Percentiles rank a stretch among this genome's conserved stretches.
phyloP scores from a whole-genome alignment of 1,284 basidiomycete species.

The Laetiporus sulphureus region DNA sequence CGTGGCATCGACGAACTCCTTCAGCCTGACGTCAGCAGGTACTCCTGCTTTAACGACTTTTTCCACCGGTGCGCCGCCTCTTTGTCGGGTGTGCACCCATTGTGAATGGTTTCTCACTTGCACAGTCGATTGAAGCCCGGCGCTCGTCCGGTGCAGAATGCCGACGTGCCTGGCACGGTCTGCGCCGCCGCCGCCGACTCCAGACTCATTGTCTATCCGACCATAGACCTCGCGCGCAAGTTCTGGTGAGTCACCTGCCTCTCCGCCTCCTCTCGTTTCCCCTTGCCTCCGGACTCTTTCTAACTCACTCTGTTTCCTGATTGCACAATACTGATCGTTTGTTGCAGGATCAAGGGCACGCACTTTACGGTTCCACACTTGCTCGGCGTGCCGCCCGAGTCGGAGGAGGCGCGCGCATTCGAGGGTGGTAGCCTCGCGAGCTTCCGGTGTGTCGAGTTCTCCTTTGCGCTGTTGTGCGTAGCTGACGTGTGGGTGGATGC shows the following conservation, averaged over 20 bases:
- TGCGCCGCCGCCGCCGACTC: constrained; percentile 75
- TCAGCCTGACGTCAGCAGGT: constrained; percentile 54
- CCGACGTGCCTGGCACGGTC: constrained; percentile 45
- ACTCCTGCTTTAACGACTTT: constrained; percentile 78
- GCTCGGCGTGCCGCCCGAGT: constrained; percentile 36
- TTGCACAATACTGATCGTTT: too few species aligned
- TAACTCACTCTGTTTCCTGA: too few species aligned
- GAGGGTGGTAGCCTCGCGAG: constrained; percentile 51
- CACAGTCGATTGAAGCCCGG: constrained; percentile 52
- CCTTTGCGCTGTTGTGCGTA: too few species aligned
- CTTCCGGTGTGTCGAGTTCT: constrained; percentile 32
- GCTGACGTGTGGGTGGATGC: too few species aligned
- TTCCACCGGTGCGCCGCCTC: constrained; percentile 46
- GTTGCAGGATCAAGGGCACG: constrained; percentile 74
- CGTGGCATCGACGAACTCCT: constrained; percentile 59
- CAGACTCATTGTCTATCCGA: constrained; percentile 63
- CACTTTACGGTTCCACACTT: constrained; percentile 64
- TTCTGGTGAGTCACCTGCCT: too few species aligned
- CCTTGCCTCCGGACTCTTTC: too few species aligned
- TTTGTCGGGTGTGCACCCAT: background rate
- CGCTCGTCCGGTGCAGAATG: constrained; percentile 61
- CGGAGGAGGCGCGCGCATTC: constrained; percentile 36
- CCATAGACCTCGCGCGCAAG: constrained; percentile 52
- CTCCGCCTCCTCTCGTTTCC: too few species aligned
- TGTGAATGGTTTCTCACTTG: background rate